These are phyloP conservation scores for Bryopsis sp. DNA, from an alignment of 139 green algal species.

Conservation along the genomic window DNA sequence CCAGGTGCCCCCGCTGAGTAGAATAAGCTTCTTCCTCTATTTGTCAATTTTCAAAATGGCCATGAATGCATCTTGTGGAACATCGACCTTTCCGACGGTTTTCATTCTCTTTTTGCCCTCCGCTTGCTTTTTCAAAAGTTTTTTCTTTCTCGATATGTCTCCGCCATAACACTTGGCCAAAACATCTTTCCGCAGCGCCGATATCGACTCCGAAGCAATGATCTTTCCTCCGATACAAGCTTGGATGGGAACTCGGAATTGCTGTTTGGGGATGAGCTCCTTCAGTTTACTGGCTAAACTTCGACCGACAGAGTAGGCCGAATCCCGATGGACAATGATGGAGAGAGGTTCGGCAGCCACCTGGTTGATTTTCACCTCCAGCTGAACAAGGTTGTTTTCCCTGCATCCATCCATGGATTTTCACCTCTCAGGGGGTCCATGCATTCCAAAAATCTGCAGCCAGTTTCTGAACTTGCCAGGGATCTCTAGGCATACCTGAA, in stretches of 20 bases:
- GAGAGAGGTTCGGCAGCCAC: constrained; percentile 78
- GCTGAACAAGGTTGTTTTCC: constrained; percentile 79
- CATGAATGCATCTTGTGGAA: constrained; percentile 96
- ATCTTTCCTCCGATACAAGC: constrained; percentile 79
- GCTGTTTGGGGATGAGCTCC: constrained; percentile 87
- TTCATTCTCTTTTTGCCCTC: constrained; percentile 94
- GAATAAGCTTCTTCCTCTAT: constrained; percentile 35
- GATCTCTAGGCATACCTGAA: constrained; percentile 24
- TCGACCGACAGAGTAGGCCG: constrained; percentile 48
- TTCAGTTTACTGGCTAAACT: constrained; percentile 82
- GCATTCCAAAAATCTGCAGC: too few relatives aligned
- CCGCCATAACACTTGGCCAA: constrained; percentile 96
- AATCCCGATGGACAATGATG: constrained; percentile 73
- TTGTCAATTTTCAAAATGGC: constrained; percentile 77
- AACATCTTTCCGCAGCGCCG: constrained; percentile 91
- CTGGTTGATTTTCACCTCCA: constrained; percentile 87
- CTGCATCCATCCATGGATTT: constrained; percentile 35
- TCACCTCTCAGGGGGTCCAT: too few relatives aligned
- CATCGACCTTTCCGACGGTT: constrained; percentile 73
- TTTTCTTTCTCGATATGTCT: constrained; percentile 95
- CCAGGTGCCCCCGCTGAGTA: background rate
- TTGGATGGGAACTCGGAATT: constrained; percentile 40
- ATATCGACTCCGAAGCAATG: constrained; percentile 63
- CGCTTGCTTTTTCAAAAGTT: constrained; percentile 95
- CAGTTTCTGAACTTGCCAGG: too few relatives aligned